Evolutionary conservation across 805 yeast genomes (phyloP), one percentile per base, ranked within the genome.

Genomic region (Lachancea fermentati): DNA sequence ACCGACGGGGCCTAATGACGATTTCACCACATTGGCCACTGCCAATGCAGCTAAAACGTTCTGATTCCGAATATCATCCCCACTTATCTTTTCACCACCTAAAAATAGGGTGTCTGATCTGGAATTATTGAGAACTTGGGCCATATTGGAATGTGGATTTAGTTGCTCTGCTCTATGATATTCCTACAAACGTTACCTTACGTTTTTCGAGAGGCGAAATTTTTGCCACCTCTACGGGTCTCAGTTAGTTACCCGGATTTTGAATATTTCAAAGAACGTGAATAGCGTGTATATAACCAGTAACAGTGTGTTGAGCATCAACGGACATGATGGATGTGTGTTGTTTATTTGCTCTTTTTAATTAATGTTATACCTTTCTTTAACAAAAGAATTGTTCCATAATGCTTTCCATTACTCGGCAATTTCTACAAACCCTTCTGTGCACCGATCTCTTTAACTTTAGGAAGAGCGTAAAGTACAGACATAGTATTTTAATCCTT

Each of bases 1-100:
- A 19, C 99, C 99, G 26, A 93, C 97, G 6, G 99, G 99, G 4
- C 99, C 99, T 42, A 93, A 70, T 1, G 97, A 89, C 11, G 96
- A 81, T 63, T 89, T 89, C 33, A 81, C 86, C 39, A 81, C 71
- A 55, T 81, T 84, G 13, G 86, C 86, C 30, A 81, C 86, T 8
- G 88, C 86, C 51, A 80, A 65, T 71, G 97, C 93, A 5, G 98
- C 98, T 58, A 88, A 68, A 14, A 94, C 96, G 57, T 93, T 93
- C 64, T 94, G 98, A 58, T 88, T 85, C 57, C 98, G 81, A 51
- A 94, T 83, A 58, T 93, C 99, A 56, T 89, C 95, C 43, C 98
- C 98, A 63, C 94, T 81, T 50, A 87, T 67, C 65, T 93, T 91
- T 62, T 93, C 96, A 53, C 97, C 99, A 54, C 96, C 95, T 50